Evolutionary conservation across 495 filamentous ascomycete species (phyloP), one percentile per base, ranked within the genome.

Genomic region (Aspergillus avenaceus): DNA sequence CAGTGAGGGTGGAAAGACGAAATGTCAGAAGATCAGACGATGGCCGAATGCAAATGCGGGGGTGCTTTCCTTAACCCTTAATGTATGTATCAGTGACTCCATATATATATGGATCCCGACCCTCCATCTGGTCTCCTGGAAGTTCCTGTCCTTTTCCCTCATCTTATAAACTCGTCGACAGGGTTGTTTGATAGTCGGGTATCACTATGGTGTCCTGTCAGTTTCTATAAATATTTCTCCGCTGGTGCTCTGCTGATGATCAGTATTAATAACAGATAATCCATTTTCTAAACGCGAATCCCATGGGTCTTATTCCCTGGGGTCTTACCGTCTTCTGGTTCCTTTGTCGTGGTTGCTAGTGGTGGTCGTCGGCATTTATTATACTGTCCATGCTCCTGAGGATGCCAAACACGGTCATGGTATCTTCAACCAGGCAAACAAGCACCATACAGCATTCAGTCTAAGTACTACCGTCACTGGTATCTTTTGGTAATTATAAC

Each of bases 281-380:
- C 86, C 86, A 12, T 88, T 90, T 63, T 71, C 76, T 34, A 80
- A 72, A 61, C 78, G 79, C 25, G 84, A 88, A 40, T 70, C 75
- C 8, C 83, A 87, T 54, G 66, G 66, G 55, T 53, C 67, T 14
- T 66, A 67, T 45, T 69, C 81, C 5, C 46, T 84, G 24, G 65
- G 69, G 19, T 57, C 72, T 19, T 83, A 92, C 74, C 86, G 86
- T 54, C 61, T 88, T 56, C 63, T 88, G 31, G 87, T 87, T 5
- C 69, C 82, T 14, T 44, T 91, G 28, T 81, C 85, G 7, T 95
- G 86, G 85, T 63, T 86, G 27, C 67, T 95, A 46, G 75, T 85
- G 12, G 67, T 92, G 41, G 59, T 87, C 45, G 72, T 81, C 26
- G 76, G 82, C 45, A 66, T 92, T 55, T 86, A 86, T 69, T 91